Percentiles rank a stretch among this genome's conserved stretches.
Conservation (phyloP, 2,329 filamentous ascomycete genomes). For the Alternaria sp. region DNA sequence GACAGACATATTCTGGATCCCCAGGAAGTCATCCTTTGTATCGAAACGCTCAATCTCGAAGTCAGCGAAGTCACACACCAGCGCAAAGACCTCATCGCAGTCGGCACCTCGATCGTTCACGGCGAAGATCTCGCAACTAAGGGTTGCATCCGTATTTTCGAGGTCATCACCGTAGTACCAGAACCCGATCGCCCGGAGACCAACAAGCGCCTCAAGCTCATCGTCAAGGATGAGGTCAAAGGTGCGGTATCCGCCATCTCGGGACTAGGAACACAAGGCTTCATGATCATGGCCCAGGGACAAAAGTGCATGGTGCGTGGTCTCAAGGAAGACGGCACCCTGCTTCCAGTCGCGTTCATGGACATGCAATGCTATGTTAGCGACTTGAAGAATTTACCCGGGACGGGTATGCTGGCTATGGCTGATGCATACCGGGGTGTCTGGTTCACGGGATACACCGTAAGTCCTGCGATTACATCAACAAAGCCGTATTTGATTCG, state of each 20-base stretch:
- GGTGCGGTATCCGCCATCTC: slow-evolving; percentile 89
- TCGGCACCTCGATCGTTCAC: slow-evolving; percentile 84
- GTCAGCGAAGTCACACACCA: slow-evolving; percentile 91
- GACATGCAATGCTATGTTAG: slow-evolving; percentile 96
- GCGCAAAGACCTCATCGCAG: slow-evolving; percentile 78
- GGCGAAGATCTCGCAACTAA: slow-evolving; percentile 90
- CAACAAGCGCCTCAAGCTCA: slow-evolving; percentile 80
- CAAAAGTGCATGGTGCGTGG: slow-evolving; percentile 98
- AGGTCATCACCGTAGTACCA: slow-evolving; percentile 89
- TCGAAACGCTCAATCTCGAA: slow-evolving; percentile 85
- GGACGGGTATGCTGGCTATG: slow-evolving; percentile 84
- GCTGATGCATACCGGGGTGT: slow-evolving; percentile 91
- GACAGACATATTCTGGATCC: slow-evolving; percentile 76
- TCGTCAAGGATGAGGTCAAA: slow-evolving; percentile 89
- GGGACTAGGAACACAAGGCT: slow-evolving; percentile 83
- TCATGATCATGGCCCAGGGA: slow-evolving; percentile 88
- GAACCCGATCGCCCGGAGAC: slow-evolving; percentile 86
- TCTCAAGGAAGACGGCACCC: slow-evolving; percentile 90
- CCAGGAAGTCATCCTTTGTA: slow-evolving; percentile 78
- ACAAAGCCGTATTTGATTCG: accelerated
- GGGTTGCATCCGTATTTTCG: slow-evolving; percentile 87
- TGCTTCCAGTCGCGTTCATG: slow-evolving; percentile 94
- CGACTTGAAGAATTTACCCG: slow-evolving; percentile 80
- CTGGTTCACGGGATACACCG: slow-evolving; percentile 93
- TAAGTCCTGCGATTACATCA: slow-evolving; percentile 41